Base-by-base conservation (phyloP, 192 early-diverging fungal species). In the Coemansia brasiliensis region DNA sequence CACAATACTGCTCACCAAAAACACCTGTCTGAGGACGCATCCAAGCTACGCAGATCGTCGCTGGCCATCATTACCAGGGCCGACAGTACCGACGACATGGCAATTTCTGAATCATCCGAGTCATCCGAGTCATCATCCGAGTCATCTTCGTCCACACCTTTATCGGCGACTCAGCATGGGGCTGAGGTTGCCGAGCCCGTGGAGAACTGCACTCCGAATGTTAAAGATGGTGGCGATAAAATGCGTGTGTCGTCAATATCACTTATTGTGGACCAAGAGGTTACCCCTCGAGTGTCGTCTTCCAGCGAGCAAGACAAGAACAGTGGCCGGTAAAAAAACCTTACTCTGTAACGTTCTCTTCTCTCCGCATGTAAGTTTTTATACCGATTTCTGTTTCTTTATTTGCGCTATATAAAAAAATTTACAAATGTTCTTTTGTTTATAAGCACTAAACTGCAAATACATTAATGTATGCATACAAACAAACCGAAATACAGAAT, bases 211-310 rank as follows among this genome's bases (percentile, higher is more conserved):
- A 17, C 16, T 12, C 13, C 11, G 39, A 16, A 12, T 3, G 39
- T 12, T 16, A 40, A 40, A 16, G 39, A 40, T 12, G 39, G 25
- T 3, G 35, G 51, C 37, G 24, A 21, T 21, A 38, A 54, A 22
- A 39, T 39, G 58, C 59, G 70, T 11, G 55, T 66, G 38, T 55
- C 70, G 27, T 73, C 70, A 6, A 73, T 73, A 18, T 62, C 70
- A 22, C 37, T 50, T 41, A 56, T 73, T 18, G 54, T 67, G 1
- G 70, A 70, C 2, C 52, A 46, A 37, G 32, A 45, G 35, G 22
- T 9, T 15, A 16, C 39, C 5, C 40, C 51, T 27, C 25, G 46
- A 13, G 26, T 39, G 39, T 20, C 42, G 39, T 6, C 51, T 45
- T 50, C 39, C 13, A 45, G 44, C 16, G 51, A 26, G 8, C 39